Evolutionary conservation across 2,329 filamentous ascomycete genomes (phyloP), one percentile per base, ranked within the genome.

Genomic region (Penicillium sp.): DNA sequence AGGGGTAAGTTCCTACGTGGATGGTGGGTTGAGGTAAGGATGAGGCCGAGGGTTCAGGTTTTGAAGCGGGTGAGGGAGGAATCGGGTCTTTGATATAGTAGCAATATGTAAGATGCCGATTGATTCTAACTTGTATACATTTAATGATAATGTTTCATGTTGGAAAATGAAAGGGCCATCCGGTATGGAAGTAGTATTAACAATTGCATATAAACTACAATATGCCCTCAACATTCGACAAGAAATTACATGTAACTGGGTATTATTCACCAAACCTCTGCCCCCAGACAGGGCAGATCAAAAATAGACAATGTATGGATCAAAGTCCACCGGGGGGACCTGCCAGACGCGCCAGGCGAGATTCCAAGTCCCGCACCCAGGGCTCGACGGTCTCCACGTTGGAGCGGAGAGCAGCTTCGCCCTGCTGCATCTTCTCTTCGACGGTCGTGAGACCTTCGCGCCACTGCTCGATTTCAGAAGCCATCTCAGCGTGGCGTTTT

Each of bases 291-390:
- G 18, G 13, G 30, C 51, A 60, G 50, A 40, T 41, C 38, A 51
- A 58, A 52, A 29, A 18, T 36, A 49, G 48, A 53, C 34, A 51
- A 41, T 18, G 23, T 30, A 39, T 34, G 41, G 18, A 53, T 43
- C 42, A 59, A 26, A 63, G 32, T 30, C 48, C 56, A 34, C 59
- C 56, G 7, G 61, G 48, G 1, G 61, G 60, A 29, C 65, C 78
- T 55, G 78, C 77, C 68, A 88, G 71, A 62, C 81, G 81, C 56
- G 81, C 81, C 71, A 97, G 81, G 73, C 89, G 88, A 65, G 79
- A 83, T 76, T 97, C 93, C 51, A 99, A 75, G 53, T 88, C 90
- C 72, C 89, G 90, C 4, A 97, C 90, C 91, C 92, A 97, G 38
- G 84, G 85, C 62, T 93, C 89, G 58, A 97, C 87, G n/a, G 89